phyloP scores from a whole-genome alignment of 129 eudicot species.

The Lonicera japonica region DNA sequence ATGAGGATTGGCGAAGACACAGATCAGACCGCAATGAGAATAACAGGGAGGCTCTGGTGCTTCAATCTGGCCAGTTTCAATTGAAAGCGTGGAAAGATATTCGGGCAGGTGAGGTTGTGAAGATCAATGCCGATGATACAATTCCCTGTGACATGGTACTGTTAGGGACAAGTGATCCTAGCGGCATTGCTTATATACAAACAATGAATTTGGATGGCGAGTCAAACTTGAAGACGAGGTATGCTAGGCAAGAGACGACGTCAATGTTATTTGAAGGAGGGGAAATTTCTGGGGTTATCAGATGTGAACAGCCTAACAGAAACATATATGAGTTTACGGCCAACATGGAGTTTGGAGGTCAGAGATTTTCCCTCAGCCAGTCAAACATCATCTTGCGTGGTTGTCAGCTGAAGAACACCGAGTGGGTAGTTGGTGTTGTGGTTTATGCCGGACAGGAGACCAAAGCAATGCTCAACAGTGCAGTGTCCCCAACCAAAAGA shows the following conservation, averaged over 20 bases:
- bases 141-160: conserved; percentile 79
- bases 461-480: conserved; percentile 91
- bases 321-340: conserved; percentile 89
- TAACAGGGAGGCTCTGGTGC: conserved; percentile 59
- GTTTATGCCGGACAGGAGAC: conserved; percentile 95
- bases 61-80: conserved; percentile 44
- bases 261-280: conserved; percentile 51
- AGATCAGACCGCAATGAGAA: conserved; percentile 86
- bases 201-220: conserved; percentile 89
- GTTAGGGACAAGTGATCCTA: conserved; percentile 69
- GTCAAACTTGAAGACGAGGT: conserved; percentile 80
- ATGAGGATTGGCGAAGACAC: conserved; percentile 97
- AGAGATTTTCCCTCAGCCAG: conserved; percentile 63
- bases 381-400: conserved; percentile 90
- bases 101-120: conserved; percentile 69
- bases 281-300: conserved; percentile 52
- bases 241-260: conserved; percentile 76
- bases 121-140: conserved; percentile 53
- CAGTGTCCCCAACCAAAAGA: conserved; percentile 74
- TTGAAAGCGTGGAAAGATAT: conserved; percentile 61
- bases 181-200: conserved; percentile 80
- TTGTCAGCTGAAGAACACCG: conserved; percentile 92
- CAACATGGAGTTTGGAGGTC: conserved; percentile 63
- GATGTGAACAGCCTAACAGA: conserved; percentile 87
- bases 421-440: conserved; percentile 80